A percentile compares a stretch with the other conserved stretches of the same genome.
phyloP scores from a whole-genome alignment of 2,329 filamentous ascomycete species.

The Nemania diffusa region DNA sequence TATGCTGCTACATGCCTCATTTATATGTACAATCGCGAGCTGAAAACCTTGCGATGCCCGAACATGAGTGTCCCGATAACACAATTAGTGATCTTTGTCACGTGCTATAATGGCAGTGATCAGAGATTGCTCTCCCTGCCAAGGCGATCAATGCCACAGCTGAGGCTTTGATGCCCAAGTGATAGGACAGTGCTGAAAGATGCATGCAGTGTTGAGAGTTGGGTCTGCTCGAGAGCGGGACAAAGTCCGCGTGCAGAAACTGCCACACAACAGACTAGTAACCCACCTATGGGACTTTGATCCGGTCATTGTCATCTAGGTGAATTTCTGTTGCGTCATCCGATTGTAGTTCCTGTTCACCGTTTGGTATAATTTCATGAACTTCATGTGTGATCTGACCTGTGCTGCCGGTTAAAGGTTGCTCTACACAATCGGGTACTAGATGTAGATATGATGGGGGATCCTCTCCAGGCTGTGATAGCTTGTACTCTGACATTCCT shows the following conservation, averaged over 20 bases:
- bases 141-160: not conserved
- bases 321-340: slow-evolving; percentile 63
- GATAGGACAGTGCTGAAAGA: not conserved
- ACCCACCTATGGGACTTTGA: slow-evolving; percentile 39
- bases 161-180: not conserved
- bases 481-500: slow-evolving; percentile 46
- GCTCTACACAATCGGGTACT: slow-evolving; percentile 33
- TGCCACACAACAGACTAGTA: not conserved
- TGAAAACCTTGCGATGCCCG: not conserved
- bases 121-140: not conserved
- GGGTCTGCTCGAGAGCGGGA: not conserved
- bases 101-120: not conserved
- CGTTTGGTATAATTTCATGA: slow-evolving; percentile 54
- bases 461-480: slow-evolving; percentile 39
- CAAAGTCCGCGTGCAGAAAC: not conserved
- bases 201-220: not conserved
- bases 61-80: not conserved
- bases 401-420: slow-evolving; percentile 32
- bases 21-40: slow-evolving; percentile 19
- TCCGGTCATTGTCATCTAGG: slow-evolving; percentile 55
- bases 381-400: slow-evolving; percentile 47
- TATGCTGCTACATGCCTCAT: slow-evolving; percentile 14
- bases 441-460: slow-evolving; percentile 39
- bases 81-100: not conserved
- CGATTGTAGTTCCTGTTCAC: slow-evolving; percentile 52